Conservation (phyloP, 2,329 filamentous ascomycete genomes). For the Mycosphaerelloides madeirae region DNA sequence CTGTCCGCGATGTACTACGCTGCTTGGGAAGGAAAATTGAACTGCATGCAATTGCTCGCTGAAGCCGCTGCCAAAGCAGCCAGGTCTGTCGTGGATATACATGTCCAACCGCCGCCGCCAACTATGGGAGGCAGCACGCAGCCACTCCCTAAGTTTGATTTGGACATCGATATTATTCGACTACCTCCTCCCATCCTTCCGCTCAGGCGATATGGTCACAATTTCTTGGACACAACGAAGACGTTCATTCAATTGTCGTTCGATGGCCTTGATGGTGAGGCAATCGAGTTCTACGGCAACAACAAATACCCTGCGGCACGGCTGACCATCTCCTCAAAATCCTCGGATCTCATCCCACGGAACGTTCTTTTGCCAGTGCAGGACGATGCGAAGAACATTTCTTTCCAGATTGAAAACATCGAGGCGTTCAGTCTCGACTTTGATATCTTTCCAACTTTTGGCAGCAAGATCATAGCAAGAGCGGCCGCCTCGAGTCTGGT, state of each 20-base stretch:
- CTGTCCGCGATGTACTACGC: conserved; percentile 97
- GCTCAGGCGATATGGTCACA: conserved; percentile 89
- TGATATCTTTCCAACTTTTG: conserved; percentile 95
- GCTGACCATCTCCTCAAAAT: conserved; percentile 92
- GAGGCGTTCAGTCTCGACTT: conserved; percentile 94
- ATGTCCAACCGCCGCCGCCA: conserved; percentile 39
- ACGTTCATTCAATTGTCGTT: conserved; percentile 93
- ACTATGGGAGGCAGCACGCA: conserved; percentile 8
- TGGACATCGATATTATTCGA: conserved; percentile 87
- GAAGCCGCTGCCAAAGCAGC: conserved; percentile 36
- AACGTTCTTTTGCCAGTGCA: conserved; percentile 94
- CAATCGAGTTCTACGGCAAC: conserved; percentile 93
- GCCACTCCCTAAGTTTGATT: conserved; percentile 52
- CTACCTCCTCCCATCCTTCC: conserved; percentile 95
- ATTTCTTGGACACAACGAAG: conserved; percentile 89
- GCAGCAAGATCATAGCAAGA: conserved; percentile 94
- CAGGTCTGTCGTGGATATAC: conserved; percentile 18
- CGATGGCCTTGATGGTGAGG: conserved; percentile 65
- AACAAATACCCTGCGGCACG: conserved; percentile 93
- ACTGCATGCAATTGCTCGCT: conserved; percentile 85
- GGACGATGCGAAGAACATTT: conserved; percentile 88
- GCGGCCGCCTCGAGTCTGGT: conserved; percentile 85
- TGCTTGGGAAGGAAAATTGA: conserved; percentile 92
- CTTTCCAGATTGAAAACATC: conserved; percentile 92
- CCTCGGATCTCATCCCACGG: conserved; percentile 91